phyloP scores from a whole-genome alignment of 2,329 filamentous ascomycete genomes.

The Fusarium sp. region DNA sequence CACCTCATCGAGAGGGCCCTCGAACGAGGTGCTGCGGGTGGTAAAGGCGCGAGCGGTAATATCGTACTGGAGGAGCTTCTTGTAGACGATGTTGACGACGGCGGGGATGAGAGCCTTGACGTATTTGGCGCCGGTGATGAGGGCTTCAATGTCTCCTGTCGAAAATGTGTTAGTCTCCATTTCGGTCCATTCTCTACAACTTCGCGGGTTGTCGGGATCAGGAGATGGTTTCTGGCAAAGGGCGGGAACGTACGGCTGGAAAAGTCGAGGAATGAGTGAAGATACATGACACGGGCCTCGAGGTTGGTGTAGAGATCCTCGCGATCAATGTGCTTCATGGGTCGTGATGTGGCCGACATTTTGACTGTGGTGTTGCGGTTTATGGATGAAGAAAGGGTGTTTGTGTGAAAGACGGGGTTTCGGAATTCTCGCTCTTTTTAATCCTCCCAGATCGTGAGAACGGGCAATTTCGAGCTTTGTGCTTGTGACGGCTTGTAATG shows the following conservation, averaged over 20 bases:
- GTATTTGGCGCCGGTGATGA: constrained; percentile 78
- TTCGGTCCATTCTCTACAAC: not conserved
- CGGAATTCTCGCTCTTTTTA: not conserved
- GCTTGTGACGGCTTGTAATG: not conserved
- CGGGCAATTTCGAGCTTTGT: not conserved
- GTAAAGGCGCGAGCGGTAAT: constrained; percentile 84
- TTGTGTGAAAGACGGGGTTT: not conserved
- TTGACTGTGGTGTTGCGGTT: constrained; percentile 20
- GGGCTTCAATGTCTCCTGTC: constrained; percentile 77
- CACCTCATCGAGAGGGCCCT: constrained; percentile 73
- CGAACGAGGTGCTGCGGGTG: constrained; percentile 71
- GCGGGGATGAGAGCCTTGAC: constrained; percentile 86
- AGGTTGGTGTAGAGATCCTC: constrained; percentile 79
- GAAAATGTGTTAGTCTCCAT: constrained; percentile 17
- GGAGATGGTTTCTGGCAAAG: not conserved
- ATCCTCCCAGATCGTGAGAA: not conserved
- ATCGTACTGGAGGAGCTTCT: constrained; percentile 83
- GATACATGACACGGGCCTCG: constrained; percentile 76
- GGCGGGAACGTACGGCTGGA: constrained; percentile 67
- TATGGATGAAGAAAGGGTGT: not conserved
- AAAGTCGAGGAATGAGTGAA: constrained; percentile 83
- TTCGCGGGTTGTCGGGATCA: not conserved
- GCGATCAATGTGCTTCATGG: constrained; percentile 73
- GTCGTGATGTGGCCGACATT: constrained; percentile 47
- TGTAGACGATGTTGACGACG: constrained; percentile 87